phyloP scores from a whole-genome alignment of 2,329 filamentous ascomycete genomes.

The Neonectria faginata region DNA sequence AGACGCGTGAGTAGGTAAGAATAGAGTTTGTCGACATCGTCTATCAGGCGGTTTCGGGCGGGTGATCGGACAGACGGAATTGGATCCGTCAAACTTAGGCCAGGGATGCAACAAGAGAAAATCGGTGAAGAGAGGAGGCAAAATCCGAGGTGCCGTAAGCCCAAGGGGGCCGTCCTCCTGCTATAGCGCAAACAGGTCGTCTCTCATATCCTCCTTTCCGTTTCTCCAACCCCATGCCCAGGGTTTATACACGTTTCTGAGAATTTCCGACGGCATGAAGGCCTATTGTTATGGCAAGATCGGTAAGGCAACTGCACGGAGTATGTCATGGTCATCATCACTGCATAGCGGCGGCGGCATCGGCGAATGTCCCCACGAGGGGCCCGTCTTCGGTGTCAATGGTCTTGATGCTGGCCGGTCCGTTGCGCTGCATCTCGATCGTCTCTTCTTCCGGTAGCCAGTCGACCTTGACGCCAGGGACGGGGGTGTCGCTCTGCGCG shows the following conservation, averaged over 20 bases:
- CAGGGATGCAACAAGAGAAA: not conserved
- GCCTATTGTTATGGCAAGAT: slow-evolving; percentile 2
- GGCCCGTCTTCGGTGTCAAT: slow-evolving; percentile 53
- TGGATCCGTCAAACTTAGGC: slow-evolving; percentile 7
- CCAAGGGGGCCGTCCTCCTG: slow-evolving; percentile 4
- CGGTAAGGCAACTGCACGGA: slow-evolving; percentile 10
- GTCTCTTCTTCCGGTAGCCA: slow-evolving; percentile 66
- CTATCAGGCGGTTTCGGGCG: slow-evolving; percentile 2
- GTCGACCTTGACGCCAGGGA: slow-evolving; percentile 63
- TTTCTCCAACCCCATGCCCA: slow-evolving; percentile 1
- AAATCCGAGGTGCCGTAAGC: slow-evolving; percentile 4
- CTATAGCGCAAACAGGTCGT: slow-evolving; percentile 5
- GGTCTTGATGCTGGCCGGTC: slow-evolving; percentile 49
- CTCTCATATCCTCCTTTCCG: slow-evolving; percentile 12
- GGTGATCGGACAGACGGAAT: slow-evolving; percentile 11
- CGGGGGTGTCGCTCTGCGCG: slow-evolving; percentile 54
- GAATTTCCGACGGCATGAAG: not conserved
- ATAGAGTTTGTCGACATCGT: slow-evolving; percentile 15
- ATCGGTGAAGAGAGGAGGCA: not conserved
- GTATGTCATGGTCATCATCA: slow-evolving; percentile 35
- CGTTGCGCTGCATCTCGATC: slow-evolving; percentile 58
- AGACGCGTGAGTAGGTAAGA: slow-evolving; percentile 6
- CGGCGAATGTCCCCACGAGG: slow-evolving; percentile 71
- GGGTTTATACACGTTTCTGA: slow-evolving; percentile 5
- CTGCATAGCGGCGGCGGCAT: slow-evolving; percentile 66